Evolutionary conservation across 495 filamentous ascomycete genomes (phyloP).

Genomic region (Usnea hakonensis): DNA sequence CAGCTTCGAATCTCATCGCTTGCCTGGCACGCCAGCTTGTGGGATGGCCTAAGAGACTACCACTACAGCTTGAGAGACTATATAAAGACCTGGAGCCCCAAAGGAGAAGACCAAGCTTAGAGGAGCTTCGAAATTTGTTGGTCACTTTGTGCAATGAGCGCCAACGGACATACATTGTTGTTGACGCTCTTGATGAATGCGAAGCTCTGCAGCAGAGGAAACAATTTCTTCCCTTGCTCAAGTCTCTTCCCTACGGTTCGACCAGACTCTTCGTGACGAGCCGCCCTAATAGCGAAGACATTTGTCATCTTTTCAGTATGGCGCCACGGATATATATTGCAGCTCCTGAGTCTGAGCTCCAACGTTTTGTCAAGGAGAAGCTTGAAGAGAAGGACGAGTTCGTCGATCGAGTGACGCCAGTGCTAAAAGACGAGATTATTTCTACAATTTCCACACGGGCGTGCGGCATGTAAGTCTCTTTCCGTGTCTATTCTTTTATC

Average conservation of each 20-base stretch:
- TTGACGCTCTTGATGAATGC: conserved; percentile 43
- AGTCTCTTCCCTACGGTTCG: background rate
- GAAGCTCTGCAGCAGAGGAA: background rate
- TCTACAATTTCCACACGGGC: background rate
- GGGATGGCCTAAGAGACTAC: background rate
- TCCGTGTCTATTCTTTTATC: background rate
- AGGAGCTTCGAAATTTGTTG: background rate
- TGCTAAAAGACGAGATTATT: background rate
- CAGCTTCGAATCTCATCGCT: conserved; percentile 15
- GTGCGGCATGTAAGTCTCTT: background rate
- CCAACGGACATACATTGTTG: conserved; percentile 31
- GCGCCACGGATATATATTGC: conserved; percentile 1
- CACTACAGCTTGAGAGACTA: background rate
- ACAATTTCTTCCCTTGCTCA: background rate
- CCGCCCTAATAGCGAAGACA: conserved; percentile 6
- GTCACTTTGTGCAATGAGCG: conserved; percentile 1
- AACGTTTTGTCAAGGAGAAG: background rate
- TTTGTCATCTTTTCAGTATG: background rate
- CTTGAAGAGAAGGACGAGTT: conserved; percentile 1
- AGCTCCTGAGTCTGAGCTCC: background rate
- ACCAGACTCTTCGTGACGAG: conserved; percentile 8
- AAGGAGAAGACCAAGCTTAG: background rate
- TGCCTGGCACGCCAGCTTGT: conserved; percentile 30
- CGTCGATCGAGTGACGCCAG: background rate
- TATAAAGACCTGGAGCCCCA: background rate